Percentiles rank a stretch among this genome's conserved stretches.
Conservation (phyloP, 495 filamentous ascomycete species). For the Daldinia bambusicola region DNA sequence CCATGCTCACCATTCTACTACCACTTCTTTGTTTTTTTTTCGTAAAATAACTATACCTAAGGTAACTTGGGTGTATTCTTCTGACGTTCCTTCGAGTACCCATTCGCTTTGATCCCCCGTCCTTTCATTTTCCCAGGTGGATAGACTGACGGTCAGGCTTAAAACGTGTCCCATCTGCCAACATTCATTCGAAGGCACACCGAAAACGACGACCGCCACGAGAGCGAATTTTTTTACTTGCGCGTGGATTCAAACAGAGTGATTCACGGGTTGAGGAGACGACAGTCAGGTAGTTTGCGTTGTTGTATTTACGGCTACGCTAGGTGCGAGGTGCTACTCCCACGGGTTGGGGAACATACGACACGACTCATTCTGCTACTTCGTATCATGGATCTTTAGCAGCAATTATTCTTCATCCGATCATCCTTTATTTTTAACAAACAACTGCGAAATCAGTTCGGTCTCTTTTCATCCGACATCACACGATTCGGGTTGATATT, state of each 20-base stretch:
- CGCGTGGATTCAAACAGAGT: conserved; percentile 7
- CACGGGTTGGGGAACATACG: conserved; percentile 31
- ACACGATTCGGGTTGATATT: conserved; percentile 15
- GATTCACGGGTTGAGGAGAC: conserved; percentile 16
- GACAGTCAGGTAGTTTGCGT: conserved; percentile 7
- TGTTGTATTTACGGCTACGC: conserved; percentile 30
- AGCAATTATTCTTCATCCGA: conserved; percentile 10
- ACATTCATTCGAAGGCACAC: conserved; percentile 15
- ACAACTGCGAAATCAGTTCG: conserved; percentile 8
- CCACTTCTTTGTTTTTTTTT: conserved; percentile 39
- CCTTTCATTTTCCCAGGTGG: conserved; percentile 34
- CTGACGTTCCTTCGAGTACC: conserved; percentile 30
- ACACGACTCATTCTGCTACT: conserved; percentile 9
- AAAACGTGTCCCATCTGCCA: conserved; percentile 15
- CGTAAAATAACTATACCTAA: background rate
- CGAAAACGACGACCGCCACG: conserved; percentile 22
- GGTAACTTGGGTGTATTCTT: conserved; percentile 28
- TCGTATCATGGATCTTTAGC: conserved; percentile 38
- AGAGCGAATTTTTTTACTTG: conserved; percentile 15
- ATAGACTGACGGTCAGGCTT: conserved; percentile 3
- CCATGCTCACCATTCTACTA: conserved; percentile 3
- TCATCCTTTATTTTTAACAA: conserved; percentile 12
- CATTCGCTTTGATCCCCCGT: conserved; percentile 30
- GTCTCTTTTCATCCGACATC: conserved; percentile 15
- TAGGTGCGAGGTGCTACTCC: conserved; percentile 31